Base-by-base conservation (phyloP, 768 basidiomycete genomes). In the Multifurca ochricompacta region DNA sequence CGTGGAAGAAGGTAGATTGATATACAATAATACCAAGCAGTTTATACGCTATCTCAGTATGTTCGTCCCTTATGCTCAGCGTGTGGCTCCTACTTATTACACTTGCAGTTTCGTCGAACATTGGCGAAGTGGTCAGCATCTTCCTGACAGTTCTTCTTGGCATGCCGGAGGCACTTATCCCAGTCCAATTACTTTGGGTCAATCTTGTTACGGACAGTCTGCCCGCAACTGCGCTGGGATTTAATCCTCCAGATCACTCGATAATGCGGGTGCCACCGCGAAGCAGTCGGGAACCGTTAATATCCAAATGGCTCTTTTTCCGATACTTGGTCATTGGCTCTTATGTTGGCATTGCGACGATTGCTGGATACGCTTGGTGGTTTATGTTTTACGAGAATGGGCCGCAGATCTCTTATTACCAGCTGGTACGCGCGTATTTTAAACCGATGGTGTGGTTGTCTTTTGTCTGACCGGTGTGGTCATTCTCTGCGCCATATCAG, bases 11-110 rank as follows among this genome's bases (percentile, higher is more conserved):
- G 95, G 95, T 63, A 77, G 95, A 70, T 77, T 95, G 54, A 99
- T 98, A 65, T 98, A 97, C 71, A 97, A 97, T 73, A 99, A 99
- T 72, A 98, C 94, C 41, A 99, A 99, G 73, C 95, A 98, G 68
- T 99, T 99, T 71, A 97, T 99, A 70, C 87, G 95, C 64, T 99
- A 98, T 74, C 85, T 99, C 66, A 98, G 87, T 90, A 64, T 36
- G 86, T 77, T 16, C 28, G 3, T 34, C 34, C 18, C 52, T 52
- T 34, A 44, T 55, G 18, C 35, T 32, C 32, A 53, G 39, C 41
- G 19, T 32, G 45, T 36, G 10, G 8, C 44, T 43, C 21, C 5
- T 54, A 27, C 53, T 63, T 42, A 65, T 34, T 37, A 31, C 16
- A 25, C 50, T 30, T 9, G 37, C 59, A 87, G 85, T 91, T 71